A percentile compares a stretch with the other conserved stretches of the same genome.
Conservation (phyloP, 1,284 basidiomycete genomes). For the Cryptococcus jaspeensis region DNA sequence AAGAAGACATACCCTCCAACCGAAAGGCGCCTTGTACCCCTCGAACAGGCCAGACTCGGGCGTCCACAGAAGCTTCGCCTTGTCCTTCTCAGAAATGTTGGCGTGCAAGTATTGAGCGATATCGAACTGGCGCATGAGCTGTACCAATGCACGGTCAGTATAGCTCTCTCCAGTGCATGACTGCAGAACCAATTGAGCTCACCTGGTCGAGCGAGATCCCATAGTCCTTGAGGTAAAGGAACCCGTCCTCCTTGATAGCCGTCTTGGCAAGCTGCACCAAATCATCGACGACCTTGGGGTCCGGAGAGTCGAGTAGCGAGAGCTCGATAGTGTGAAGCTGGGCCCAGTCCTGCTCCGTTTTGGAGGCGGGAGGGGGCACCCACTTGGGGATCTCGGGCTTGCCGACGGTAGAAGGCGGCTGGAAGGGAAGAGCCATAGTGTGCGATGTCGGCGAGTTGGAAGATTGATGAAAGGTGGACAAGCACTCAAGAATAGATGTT, state of each 20-base stretch:
- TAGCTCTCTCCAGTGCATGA: no score
- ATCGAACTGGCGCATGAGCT: slow-evolving; percentile 31
- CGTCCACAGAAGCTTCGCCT: slow-evolving; percentile 28
- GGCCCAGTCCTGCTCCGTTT: slow-evolving; percentile 21
- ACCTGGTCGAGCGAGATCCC: slow-evolving; percentile 24
- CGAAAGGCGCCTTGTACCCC: slow-evolving; percentile 46
- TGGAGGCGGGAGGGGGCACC: slow-evolving; percentile 21
- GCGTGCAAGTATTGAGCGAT: slow-evolving; percentile 30
- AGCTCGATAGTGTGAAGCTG: slow-evolving; percentile 27
- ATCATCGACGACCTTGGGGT: slow-evolving; percentile 21
- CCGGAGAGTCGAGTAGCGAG: slow-evolving; percentile 21
- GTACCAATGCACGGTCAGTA: background rate
- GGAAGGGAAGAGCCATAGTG: background rate
- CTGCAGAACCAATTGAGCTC: background rate
- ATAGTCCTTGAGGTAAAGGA: slow-evolving; percentile 26
- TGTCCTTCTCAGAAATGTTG: slow-evolving; percentile 33
- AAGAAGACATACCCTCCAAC: slow-evolving; percentile 12
- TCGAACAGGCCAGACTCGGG: slow-evolving; percentile 26
- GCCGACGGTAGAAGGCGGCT: background rate
- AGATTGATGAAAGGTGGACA: background rate
- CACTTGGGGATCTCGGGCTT: slow-evolving; percentile 21
- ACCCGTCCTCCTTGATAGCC: slow-evolving; percentile 24
- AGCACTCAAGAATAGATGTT: no score
- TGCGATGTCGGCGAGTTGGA: background rate
- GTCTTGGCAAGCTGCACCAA: slow-evolving; percentile 17